These are phyloP conservation scores for Pseudozyma sp. DNA, from an alignment of 1,284 basidiomycete species.

Conservation along the genomic window DNA sequence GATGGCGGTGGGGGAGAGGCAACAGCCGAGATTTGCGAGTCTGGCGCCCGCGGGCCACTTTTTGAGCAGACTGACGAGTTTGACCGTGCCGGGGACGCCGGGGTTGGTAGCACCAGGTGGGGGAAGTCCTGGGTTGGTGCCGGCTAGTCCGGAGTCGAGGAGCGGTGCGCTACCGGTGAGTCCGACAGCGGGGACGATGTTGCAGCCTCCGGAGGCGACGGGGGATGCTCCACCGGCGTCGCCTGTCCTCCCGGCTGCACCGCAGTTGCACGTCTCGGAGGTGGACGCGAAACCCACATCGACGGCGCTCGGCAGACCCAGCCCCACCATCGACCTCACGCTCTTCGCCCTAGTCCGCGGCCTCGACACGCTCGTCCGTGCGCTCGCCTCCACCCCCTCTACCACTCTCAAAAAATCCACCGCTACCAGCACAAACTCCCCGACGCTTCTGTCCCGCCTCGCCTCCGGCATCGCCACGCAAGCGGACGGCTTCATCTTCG, in stretches of 20 bases:
- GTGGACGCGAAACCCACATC: neutral
- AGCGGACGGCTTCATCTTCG: conserved; percentile 60
- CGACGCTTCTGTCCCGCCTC: too few species aligned
- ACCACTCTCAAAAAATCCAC: neutral
- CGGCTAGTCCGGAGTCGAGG: conserved; percentile 11
- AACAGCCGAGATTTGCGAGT: conserved; percentile 41
- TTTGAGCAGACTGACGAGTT: conserved; percentile 50
- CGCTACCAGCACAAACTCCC: too few species aligned
- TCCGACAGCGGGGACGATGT: neutral
- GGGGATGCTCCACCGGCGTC: conserved; percentile 8
- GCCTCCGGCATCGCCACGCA: conserved; percentile 2
- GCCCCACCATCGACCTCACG: conserved; percentile 69
- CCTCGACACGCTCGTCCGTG: conserved; percentile 64
- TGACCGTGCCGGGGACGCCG: conserved; percentile 47
- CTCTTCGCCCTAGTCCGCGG: conserved; percentile 69
- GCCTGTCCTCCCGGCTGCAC: neutral
- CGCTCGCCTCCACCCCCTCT: conserved; percentile 22
- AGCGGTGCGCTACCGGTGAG: too few species aligned
- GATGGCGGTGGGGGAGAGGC: neutral
- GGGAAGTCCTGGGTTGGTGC: neutral
- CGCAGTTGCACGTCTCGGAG: neutral
- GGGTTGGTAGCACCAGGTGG: neutral
- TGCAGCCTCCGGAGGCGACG: conserved; percentile 9
- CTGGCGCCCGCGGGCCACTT: conserved; percentile 62
- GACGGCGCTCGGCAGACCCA: conserved; percentile 40